These are phyloP conservation scores for Aspergillus sp. DNA, from an alignment of 2,329 filamentous ascomycete species.

Conservation along the genomic window DNA sequence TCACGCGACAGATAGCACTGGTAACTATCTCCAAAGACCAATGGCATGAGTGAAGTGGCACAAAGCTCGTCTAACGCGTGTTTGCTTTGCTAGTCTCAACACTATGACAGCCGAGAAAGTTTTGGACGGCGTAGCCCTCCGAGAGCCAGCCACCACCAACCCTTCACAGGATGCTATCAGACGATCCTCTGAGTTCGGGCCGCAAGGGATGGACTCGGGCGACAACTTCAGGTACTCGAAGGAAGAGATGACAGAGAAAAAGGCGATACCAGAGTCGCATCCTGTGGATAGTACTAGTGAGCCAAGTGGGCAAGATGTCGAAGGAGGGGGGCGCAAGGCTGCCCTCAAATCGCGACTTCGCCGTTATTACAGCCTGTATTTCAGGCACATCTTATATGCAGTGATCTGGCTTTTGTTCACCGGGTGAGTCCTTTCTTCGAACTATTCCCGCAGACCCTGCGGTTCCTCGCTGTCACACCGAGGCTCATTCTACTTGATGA, in stretches of 20 bases:
- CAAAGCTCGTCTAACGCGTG: neutral
- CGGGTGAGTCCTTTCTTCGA: constrained; percentile 43
- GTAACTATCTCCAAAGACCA: neutral
- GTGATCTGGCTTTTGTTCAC: constrained; percentile 53
- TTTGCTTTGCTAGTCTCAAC: neutral
- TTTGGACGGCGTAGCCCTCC: constrained; percentile 6
- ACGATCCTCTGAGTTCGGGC: neutral
- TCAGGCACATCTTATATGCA: constrained; percentile 46
- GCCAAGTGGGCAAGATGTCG: constrained; percentile 8
- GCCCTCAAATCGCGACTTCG: constrained; percentile 10
- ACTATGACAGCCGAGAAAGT: constrained; percentile 4
- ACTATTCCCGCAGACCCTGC: neutral
- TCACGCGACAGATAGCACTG: neutral
- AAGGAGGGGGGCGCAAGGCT: constrained; percentile 1
- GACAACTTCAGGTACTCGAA: neutral
- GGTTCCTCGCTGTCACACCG: neutral
- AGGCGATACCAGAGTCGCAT: constrained; percentile 3
- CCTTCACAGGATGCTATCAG: constrained; percentile 5
- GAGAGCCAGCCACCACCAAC: neutral
- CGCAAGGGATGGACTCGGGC: neutral
- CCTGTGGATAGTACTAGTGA: constrained; percentile 3
- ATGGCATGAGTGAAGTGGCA: neutral
- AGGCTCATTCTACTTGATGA: constrained; percentile 7
- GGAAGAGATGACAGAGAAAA: neutral
- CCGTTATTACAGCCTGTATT: constrained; percentile 16